Base-by-base conservation (phyloP, 2,329 filamentous ascomycete species). In the Colletotrichum sp. region DNA sequence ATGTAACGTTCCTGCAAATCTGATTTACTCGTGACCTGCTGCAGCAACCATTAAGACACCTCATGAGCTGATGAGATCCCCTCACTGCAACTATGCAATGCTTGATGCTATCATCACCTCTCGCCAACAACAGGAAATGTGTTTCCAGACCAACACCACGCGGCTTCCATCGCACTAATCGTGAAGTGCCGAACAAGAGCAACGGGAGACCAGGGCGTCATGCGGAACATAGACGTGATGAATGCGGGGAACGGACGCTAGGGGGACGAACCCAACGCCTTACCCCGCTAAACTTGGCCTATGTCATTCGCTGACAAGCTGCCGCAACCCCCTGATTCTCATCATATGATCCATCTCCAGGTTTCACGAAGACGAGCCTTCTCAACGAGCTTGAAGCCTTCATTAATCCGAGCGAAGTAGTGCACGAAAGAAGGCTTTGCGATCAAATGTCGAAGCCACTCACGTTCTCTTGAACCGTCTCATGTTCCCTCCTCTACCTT, bases 251-350 rank as follows among this genome's bases (percentile, higher is more conserved):
- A 72, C 70, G 39, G 62, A 32, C 73, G 56, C 39, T 75, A 67
- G 22, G 32, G 25, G 39, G 30, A 70, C 4, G 27, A 36, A 22
- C 56, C 43, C 39, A 15, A 32, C 3, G 55, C 25, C 12, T 55
- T 72, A 56, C 69, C 73, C 69, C 69, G 69, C 69, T 64, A 28
- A 8, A 64, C 69, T 75, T 75, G 73, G 73, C 73, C 62, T 22
- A 67, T 72, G 73, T 75, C 62, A 75, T 67, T 73, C 55, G 72
- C n/a, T 61, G 7, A 36, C n/a, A 30, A 28, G 15, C 32, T 48
- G 25, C 16, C 27, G 27, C 18, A 10, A 25, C 48, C 60, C 66
- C 70, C 27, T 43, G 32, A 34, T 28, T 12, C 36, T 58, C 30
- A n/a, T 68, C 64, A 62, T 62, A 70, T 73, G 69, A 73, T 64